Conservation (phyloP, 176 grass and related monocot species). For the Tillandsia fasciculata region DNA sequence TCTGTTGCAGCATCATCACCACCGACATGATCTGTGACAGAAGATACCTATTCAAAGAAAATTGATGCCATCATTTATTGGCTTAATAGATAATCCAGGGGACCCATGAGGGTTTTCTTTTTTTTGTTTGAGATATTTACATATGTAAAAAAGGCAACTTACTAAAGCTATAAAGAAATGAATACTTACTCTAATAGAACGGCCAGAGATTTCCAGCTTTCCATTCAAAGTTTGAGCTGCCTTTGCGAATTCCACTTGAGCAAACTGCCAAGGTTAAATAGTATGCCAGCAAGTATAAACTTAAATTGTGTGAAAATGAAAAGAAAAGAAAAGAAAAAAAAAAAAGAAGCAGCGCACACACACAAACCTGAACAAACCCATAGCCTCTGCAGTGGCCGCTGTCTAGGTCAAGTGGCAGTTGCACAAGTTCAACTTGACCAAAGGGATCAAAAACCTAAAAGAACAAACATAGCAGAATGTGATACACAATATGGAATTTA, state of each 20-base stretch:
- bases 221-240: constrained; percentile 87
- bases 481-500: background rate
- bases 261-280: constrained; percentile 46
- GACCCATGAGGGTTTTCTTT: background rate
- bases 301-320: constrained; percentile 13
- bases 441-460: constrained; percentile 85
- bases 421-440: constrained; percentile 84
- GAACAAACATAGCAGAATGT: background rate
- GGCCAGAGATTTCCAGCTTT: constrained; percentile 90
- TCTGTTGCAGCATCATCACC: constrained; percentile 48
- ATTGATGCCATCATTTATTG: background rate
- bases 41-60: constrained; percentile 53
- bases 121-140: background rate
- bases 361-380: constrained; percentile 67
- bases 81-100: background rate
- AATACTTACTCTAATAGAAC: constrained; percentile 68
- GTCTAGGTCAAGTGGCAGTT: constrained; percentile 66
- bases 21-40: constrained; percentile 71
- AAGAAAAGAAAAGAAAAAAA: background rate
- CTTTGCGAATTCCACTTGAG: constrained; percentile 82
- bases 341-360: background rate
- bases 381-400: constrained; percentile 85
- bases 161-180: constrained; percentile 8
- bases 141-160: background rate
- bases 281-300: background rate